Percentiles rank a stretch among this genome's conserved stretches.
These are phyloP conservation scores for Claviceps capensis DNA, from an alignment of 2,329 filamentous ascomycete genomes.

Conservation along the genomic window DNA sequence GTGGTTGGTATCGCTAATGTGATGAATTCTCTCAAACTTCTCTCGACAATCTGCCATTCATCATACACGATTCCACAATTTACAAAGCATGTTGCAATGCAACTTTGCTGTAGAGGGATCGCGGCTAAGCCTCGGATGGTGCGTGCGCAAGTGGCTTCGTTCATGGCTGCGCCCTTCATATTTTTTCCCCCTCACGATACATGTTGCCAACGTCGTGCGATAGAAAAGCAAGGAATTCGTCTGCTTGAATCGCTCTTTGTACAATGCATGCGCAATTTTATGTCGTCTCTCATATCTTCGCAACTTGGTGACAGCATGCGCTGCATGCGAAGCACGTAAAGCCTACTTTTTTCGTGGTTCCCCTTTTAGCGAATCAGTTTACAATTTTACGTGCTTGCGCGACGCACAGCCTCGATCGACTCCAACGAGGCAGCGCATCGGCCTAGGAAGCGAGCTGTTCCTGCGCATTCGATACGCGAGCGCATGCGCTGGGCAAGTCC, in stretches of 20 bases:
- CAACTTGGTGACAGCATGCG: neutral
- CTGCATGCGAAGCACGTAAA: neutral
- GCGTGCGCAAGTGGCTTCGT: neutral
- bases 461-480: neutral
- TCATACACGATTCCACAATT: too few relatives aligned
- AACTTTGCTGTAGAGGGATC: neutral
- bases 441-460: neutral
- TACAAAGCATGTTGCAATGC: neutral
- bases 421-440: neutral
- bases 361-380: neutral
- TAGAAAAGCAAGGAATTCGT: neutral
- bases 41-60: too few relatives aligned
- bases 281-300: neutral
- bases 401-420: neutral
- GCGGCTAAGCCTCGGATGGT: neutral
- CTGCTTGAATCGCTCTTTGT: neutral
- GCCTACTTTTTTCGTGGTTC: neutral
- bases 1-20: neutral
- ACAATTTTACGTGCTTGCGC: neutral
- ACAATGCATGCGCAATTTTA: neutral
- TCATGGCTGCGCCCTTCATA: neutral
- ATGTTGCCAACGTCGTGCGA: neutral
- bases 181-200: neutral
- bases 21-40: too few relatives aligned
- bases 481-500: neutral